Evolutionary conservation across 202 grass and related monocot species (phyloP).

Genomic region (Hordeum pubiflorum): DNA sequence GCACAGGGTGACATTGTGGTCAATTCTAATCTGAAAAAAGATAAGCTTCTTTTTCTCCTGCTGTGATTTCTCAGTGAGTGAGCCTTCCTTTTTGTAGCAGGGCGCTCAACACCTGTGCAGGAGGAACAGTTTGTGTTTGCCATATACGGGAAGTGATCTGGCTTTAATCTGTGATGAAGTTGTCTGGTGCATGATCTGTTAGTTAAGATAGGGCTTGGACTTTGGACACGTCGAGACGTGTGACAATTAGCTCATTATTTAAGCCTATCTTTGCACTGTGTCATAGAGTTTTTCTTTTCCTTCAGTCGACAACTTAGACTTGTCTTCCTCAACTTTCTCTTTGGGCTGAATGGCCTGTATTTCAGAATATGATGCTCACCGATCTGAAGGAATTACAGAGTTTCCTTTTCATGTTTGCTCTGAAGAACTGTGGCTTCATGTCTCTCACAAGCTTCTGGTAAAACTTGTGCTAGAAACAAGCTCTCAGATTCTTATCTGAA

Average conservation of each 20-base stretch:
- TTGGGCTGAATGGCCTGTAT: neutral
- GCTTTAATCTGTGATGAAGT: neutral
- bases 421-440: neutral
- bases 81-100: conserved; percentile 6
- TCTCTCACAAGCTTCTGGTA: neutral
- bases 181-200: conserved; percentile 7
- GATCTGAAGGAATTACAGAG: conserved; percentile 25
- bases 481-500: conserved; percentile 6
- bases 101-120: conserved; percentile 31
- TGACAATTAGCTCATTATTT: conserved; percentile 4
- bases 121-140: conserved; percentile 3
- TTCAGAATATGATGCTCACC: conserved; percentile 30
- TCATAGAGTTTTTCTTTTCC: neutral
- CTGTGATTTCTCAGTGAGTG: neutral
- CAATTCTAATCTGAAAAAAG: conserved; percentile 25
- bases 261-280: neutral
- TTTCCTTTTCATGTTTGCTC: neutral
- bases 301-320: neutral
- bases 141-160: conserved; percentile 11
- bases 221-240: neutral
- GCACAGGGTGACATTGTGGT: neutral
- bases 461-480: neutral
- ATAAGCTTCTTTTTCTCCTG: conserved; percentile 19
- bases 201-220: neutral
- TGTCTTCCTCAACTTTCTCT: neutral